Base-by-base conservation (phyloP, 192 early-diverging fungal species). In the Linnemannia zychae region DNA sequence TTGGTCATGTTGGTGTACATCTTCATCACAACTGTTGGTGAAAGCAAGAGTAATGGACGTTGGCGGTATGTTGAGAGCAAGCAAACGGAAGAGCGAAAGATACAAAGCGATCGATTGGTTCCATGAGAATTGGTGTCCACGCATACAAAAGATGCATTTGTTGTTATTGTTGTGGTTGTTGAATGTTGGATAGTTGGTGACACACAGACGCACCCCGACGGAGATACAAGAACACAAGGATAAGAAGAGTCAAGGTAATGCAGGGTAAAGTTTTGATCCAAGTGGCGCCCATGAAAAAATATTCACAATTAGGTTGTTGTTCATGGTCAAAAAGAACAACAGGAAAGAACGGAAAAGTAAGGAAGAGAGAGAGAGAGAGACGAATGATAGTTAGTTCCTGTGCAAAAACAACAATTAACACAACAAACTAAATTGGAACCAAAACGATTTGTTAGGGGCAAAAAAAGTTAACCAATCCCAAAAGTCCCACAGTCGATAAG, bases 1-100 rank as follows among this genome's bases (percentile, higher is more conserved):
- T 94, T 95, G 74, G 93, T 93, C 71, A 94, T 87, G 80, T 95
- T 94, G 24, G 87, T 89, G 74, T 95, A 95, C 49, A 88, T 87
- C 87, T 95, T 95, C 76, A 92, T 81, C 22, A 92, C 89, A 72
- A 92, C 90, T 92, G 74, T 50, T 67, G 52, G n/a, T 67, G 40
- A 36, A 6, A 66, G 24, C 4, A 68, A 33, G 18, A 34, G 50
- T 31, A 22, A 12, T 31, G n/a, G 15, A 12, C 46, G 40, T 69
- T 57, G 50, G 37, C 36, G 37, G 20, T 68, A 20, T 40, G 49
- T 60, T 57, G 47, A 74, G 72, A 44, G 47, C 50, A 57, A 38
- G 50, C 13, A 60, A 31, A 71, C n/a, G n/a, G n/a, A n/a, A 31
- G 31, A 17, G 33, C 13, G 66, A n/a, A 24, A 18, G n/a, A n/a